Evolutionary conservation across 176 grass and related monocot species (phyloP).

Genomic region (Aegilops bicornis): DNA sequence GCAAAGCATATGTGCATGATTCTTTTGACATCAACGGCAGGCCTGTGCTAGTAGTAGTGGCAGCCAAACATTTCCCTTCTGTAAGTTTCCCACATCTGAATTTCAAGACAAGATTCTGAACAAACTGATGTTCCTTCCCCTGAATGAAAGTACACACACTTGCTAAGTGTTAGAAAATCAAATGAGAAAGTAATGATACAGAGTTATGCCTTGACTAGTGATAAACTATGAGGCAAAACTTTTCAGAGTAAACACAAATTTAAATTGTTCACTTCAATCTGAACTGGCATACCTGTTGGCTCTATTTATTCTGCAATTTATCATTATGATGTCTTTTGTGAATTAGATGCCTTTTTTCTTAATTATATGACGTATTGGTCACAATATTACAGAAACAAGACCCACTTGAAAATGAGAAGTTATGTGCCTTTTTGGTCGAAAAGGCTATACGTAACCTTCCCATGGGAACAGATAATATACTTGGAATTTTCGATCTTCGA

Average conservation of each 20-base stretch:
- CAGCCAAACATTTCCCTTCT: conserved; percentile 72
- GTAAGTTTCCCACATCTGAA: conserved; percentile 36
- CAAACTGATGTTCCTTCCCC: not conserved
- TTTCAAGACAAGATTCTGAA: conserved; percentile 4
- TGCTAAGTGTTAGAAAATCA: not conserved
- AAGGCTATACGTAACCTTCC: conserved; percentile 77
- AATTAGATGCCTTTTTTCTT: not conserved
- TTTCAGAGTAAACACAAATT: not conserved
- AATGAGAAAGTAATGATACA: too few species aligned
- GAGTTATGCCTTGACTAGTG: not conserved
- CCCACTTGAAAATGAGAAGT: conserved; percentile 64
- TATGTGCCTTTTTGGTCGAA: conserved; percentile 80
- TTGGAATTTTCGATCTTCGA: conserved; percentile 80
- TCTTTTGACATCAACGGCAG: conserved; percentile 60
- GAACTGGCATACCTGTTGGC: not conserved
- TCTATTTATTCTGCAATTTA: not conserved
- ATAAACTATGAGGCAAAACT: not conserved
- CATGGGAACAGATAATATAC: conserved; percentile 63
- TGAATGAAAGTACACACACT: not conserved
- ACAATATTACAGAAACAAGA: conserved; percentile 64
- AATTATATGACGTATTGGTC: not conserved
- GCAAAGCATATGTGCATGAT: conserved; percentile 89
- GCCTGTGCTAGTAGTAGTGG: conserved; percentile 78
- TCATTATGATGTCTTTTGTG: not conserved
- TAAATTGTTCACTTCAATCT: not conserved